These are phyloP conservation scores for Hippophae rhamnoides DNA, from an alignment of 306 rosid genomes.

Conservation along the genomic window DNA sequence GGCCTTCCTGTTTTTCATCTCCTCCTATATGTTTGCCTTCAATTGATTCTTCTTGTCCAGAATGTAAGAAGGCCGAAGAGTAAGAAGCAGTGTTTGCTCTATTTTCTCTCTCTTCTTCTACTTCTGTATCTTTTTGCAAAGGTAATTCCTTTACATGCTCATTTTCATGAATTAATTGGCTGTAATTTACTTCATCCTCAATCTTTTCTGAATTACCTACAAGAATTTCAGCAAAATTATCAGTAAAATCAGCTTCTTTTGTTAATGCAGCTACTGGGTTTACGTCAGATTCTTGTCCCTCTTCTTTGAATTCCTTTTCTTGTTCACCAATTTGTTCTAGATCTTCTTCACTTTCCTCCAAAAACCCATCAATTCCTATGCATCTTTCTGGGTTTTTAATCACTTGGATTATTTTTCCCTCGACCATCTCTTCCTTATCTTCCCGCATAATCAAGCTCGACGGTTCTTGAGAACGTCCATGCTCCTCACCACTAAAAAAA, in stretches of 20 bases:
- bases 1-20: constrained; percentile 7
- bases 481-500: neutral
- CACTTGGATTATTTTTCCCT: constrained; percentile 1
- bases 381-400: constrained; percentile 11
- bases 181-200: constrained; percentile 19
- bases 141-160: neutral
- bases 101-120: neutral
- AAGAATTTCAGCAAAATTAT: constrained; percentile 9
- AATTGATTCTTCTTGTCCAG: constrained; percentile 20
- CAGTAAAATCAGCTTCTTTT: constrained; percentile 18
- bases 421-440: constrained; percentile 6
- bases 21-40: neutral
- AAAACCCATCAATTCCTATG: neutral
- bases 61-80: constrained; percentile 6
- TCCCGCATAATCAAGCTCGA: constrained; percentile 4
- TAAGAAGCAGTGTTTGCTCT: constrained; percentile 13
- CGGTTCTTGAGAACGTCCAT: constrained; percentile 6
- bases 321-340: too few species aligned
- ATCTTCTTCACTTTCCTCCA: constrained; percentile 1
- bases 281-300: constrained; percentile 2
- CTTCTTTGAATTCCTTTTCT: neutral
- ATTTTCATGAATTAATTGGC: constrained; percentile 2
- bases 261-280: neutral
- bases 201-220: constrained; percentile 32
- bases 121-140: constrained; percentile 4